Evolutionary conservation across 805 yeast species (phyloP), one percentile per base, ranked within the genome.

Genomic region (Barnettozyma pratensis): DNA sequence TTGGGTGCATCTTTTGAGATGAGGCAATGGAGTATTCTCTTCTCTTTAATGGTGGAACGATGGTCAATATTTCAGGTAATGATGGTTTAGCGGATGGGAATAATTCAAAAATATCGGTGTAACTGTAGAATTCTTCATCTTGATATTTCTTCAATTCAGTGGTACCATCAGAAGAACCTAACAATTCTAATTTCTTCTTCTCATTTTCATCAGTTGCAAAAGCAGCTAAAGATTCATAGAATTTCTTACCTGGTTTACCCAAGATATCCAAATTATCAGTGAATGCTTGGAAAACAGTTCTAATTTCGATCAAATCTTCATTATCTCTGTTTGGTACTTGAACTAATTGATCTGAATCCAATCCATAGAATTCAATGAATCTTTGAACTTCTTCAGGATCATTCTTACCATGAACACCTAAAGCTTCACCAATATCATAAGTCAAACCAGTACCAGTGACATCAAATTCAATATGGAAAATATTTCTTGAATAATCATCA

Each of bases 1-100:
- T 87, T 47, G 92, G 89, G 70, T 92, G 97, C 61, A 87, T 74
- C 66, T 79, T 87, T 70, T 92, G 98, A 30, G 97, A 91, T 1
- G 97, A 91, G 4, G 98, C 97, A 68, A 92, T 92, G 11, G 97
- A 92, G 68, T 92, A 92, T 70, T 92, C 98, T 75, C 98, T 87
- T 75, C 98, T 85, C 76, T 92, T 92, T 64, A 91, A 77, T 14
- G 96, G 91, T 26, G 96, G 81, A 55, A 92, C 78, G 49, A 92
- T 69, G 58, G 77, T 77, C 35, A 85, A 80, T 58, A 92, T 76
- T 27, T 87, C 89, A 48, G 73, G 75, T 49, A 85, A 72, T 4
- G 80, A 59, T 28, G 97, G 97, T 66, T 83, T 82, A 27, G 92
- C 96, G 49, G 91, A 82, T 57, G 79, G 74, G 76, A 87, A 92